phyloP scores from a whole-genome alignment of 352 stramenopile species.

The Globisporangium spinosum region DNA sequence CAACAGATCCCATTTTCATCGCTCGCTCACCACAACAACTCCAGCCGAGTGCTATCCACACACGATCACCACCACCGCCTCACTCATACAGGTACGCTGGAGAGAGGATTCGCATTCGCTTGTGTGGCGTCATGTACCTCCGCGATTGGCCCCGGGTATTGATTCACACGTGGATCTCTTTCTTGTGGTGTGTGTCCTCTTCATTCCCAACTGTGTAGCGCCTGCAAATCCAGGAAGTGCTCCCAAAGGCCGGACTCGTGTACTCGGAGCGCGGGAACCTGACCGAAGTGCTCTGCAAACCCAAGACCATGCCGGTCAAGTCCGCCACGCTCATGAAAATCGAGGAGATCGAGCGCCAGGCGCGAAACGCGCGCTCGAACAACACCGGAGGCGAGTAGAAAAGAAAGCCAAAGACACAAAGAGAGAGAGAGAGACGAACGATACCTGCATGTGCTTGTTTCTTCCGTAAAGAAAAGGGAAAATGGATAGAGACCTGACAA shows the following conservation, averaged over 20 bases:
- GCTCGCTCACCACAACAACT: neutral
- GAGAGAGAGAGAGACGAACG: neutral
- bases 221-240: conserved; percentile 77
- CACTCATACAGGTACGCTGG: conserved; percentile 1
- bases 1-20: neutral
- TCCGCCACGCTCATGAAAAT: conserved; percentile 80
- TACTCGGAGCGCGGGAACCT: conserved; percentile 87
- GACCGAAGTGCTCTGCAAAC: conserved; percentile 85
- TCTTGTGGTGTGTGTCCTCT: neutral
- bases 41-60: neutral
- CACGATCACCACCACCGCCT: neutral
- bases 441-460: conserved; percentile 1
- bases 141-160: neutral
- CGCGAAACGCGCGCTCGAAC: conserved; percentile 29
- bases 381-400: conserved; percentile 5
- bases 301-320: conserved; percentile 90
- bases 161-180: neutral
- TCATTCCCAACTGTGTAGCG: conserved; percentile 29
- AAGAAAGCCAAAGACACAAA: neutral
- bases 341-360: conserved; percentile 82
- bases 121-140: neutral
- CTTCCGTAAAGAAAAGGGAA: neutral
- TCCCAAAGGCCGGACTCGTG: conserved; percentile 85
- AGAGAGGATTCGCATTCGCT: neutral
- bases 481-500: neutral